These are phyloP conservation scores for Cyclospora cayetanensis DNA, from an alignment of 169 alveolate genomes.

Conservation along the genomic window DNA sequence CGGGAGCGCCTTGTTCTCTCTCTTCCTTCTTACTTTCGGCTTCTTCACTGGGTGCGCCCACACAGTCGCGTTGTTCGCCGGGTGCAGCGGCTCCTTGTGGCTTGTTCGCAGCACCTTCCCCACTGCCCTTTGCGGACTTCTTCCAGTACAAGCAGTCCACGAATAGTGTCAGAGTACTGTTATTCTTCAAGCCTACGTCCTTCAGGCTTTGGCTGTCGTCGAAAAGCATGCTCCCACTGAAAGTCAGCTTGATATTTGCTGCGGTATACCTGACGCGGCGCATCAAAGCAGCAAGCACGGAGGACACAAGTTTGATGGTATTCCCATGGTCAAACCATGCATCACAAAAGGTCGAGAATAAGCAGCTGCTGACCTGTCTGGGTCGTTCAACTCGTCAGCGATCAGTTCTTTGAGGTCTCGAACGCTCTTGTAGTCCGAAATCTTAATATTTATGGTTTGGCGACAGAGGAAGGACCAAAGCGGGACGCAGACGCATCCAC, in stretches of 20 bases:
- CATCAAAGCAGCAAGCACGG: background rate
- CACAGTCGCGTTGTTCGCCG: background rate
- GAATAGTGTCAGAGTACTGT: conserved; percentile 40
- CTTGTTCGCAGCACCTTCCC: background rate
- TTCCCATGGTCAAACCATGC: background rate
- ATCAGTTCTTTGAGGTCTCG: conserved; percentile 37
- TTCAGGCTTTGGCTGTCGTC: conserved; percentile 59
- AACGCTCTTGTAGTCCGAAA: conserved; percentile 61
- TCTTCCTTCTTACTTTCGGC: too few species aligned
- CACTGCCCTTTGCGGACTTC: background rate
- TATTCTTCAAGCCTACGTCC: conserved; percentile 53
- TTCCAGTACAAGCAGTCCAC: conserved; percentile 62
- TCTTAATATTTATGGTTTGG: conserved; percentile 37
- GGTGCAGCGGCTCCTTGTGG: background rate
- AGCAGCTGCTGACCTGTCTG: conserved; percentile 27
- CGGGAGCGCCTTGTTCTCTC: too few species aligned
- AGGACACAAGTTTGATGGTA: background rate
- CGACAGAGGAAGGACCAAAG: conserved; percentile 69
- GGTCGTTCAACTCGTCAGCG: conserved; percentile 66
- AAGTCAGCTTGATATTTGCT: conserved; percentile 49
- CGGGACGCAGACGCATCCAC: conserved; percentile 67
- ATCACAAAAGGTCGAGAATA: background rate
- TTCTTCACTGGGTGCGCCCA: too few species aligned
- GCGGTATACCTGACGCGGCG: conserved; percentile 26
- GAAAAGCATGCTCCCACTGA: conserved; percentile 22